Evolutionary conservation across 176 grass and related monocot species (phyloP).

Genomic region (Phoenix dactylifera): DNA sequence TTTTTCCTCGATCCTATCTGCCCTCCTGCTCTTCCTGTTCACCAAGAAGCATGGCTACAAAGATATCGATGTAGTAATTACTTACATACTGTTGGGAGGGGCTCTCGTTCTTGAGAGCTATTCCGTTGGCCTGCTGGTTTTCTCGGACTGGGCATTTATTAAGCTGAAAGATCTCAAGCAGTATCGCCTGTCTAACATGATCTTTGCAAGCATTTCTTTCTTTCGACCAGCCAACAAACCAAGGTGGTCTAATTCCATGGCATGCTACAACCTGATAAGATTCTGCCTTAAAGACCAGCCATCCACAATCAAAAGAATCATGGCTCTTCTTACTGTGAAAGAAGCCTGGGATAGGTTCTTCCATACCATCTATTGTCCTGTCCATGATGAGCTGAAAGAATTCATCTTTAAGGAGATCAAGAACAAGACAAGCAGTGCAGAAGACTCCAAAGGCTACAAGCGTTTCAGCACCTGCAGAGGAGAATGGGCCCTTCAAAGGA

Average conservation of each 20-base stretch:
- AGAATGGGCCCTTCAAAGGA: neutral
- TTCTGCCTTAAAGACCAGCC: slow-evolving; percentile 2
- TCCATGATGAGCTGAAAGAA: slow-evolving; percentile 18
- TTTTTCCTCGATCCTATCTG: slow-evolving; percentile 17
- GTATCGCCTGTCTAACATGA: neutral
- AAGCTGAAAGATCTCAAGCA: neutral
- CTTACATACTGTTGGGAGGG: slow-evolving; percentile 40
- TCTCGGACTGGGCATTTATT: slow-evolving; percentile 14
- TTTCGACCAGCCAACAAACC: slow-evolving; percentile 7
- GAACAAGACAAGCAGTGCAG: slow-evolving; percentile 1
- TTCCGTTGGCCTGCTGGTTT: neutral
- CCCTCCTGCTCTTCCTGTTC: slow-evolving; percentile 18
- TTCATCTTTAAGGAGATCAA: slow-evolving; percentile 28
- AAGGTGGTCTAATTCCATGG: slow-evolving; percentile 33
- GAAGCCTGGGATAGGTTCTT: neutral
- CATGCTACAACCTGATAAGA: slow-evolving; percentile 31
- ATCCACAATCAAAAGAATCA: neutral
- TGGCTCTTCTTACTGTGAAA: neutral
- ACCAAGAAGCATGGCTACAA: slow-evolving; percentile 15
- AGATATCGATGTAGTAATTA: slow-evolving; percentile 25
- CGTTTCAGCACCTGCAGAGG: slow-evolving; percentile 1
- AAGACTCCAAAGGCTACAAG: slow-evolving; percentile 2
- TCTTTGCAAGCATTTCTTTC: neutral
- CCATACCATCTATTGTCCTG: neutral
- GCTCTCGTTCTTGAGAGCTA: slow-evolving; percentile 12